Evolutionary conservation across 495 filamentous ascomycete species (phyloP), one percentile per base, ranked within the genome.

Genomic region (Umbilicaria muhlenbergii): DNA sequence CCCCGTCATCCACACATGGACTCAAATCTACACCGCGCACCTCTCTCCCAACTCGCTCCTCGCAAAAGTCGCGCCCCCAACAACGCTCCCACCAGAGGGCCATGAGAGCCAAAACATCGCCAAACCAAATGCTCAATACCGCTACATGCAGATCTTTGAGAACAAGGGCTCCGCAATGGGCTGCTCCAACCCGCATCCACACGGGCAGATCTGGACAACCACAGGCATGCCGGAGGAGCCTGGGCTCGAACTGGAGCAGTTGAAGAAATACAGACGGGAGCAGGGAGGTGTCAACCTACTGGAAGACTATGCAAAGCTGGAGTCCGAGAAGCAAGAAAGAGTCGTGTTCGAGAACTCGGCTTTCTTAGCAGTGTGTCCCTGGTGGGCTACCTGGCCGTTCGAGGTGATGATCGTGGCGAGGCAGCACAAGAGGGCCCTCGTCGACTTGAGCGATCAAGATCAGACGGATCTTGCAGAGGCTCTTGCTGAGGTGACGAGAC

Each of bases 61-160:
- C 34, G 73, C 68, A 11, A 51, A 62, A 42, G 58, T 58, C 32
- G 63, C 70, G 1, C 52, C 66, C 11, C 52, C 71, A 2, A 65
- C 67, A 3, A 65, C 65, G 5, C 51, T 72, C 21, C 63, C 70
- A 11, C 70, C 79, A 12, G 44, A 58, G 28, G 53, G 67, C 48
- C 66, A 71, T 48, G 50, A 62, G 49, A 46, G 62, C 56, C 55
- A 57, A 55, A 13, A 69, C 52, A 32, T 44, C 37, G 41, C 60
- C 14, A 64, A 67, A 31, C 77, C 86, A 5, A 77, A 73, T 38
- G 71, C 81, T 43, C 87, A 95, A 60, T 86, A 92, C 53, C 75
- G 78, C 38, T 96, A 93, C 62, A 95, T 98, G 88, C 91, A 98
- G 61, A 95, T 98, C 50, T 96, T 98, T 48, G 91, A 98, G 64